phyloP scores from a whole-genome alignment of 257 asterid species.

The Cordia subcordata region DNA sequence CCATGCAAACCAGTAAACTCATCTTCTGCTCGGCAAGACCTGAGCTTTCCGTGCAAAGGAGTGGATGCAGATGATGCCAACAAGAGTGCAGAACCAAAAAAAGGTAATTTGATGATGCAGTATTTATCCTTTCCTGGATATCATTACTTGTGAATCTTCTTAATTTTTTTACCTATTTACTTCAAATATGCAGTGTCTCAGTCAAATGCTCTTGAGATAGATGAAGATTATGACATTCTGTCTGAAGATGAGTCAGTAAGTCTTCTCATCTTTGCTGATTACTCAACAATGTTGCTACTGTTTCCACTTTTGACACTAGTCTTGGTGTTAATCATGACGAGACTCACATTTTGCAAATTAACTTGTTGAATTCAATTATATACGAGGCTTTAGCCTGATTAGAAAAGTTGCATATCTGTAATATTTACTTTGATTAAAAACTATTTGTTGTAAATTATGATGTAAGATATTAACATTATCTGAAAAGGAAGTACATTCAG shows the following conservation, averaged over 20 bases:
- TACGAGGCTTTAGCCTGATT: too few relatives aligned
- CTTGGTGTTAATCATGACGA: not conserved
- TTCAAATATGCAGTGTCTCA: constrained; percentile 59
- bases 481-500: not conserved
- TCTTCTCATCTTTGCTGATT: constrained; percentile 8
- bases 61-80: constrained; percentile 34
- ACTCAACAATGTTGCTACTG: not conserved
- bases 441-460: too few relatives aligned
- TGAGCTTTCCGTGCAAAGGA: constrained; percentile 29
- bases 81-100: constrained; percentile 34
- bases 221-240: constrained; percentile 64
- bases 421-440: too few relatives aligned
- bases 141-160: not conserved
- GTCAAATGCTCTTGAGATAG: constrained; percentile 54
- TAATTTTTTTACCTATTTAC: not conserved
- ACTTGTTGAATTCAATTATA: too few relatives aligned
- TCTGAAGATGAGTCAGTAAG: constrained; percentile 77
- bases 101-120: constrained; percentile 37
- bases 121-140: not conserved
- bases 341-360: too few relatives aligned
- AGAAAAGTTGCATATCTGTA: too few relatives aligned
- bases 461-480: not conserved
- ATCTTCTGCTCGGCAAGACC: constrained; percentile 34
- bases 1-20: constrained; percentile 35
- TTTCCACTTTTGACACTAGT: not conserved